Percentiles rank a stretch among this genome's conserved stretches.
phyloP scores from a whole-genome alignment of 1,139 yeast genomes.

The Pichia sp. region DNA sequence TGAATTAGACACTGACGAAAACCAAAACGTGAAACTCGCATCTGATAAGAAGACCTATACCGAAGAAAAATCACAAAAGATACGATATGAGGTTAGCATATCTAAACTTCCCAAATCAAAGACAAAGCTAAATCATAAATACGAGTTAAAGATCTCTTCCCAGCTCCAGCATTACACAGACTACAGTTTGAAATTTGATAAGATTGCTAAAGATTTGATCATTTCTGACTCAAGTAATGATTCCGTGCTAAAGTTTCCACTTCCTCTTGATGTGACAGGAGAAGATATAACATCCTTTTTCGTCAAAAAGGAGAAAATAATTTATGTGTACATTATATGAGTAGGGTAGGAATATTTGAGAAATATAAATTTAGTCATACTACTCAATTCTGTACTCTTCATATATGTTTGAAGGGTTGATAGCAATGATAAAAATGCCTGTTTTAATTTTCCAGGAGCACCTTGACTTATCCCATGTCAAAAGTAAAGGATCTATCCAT shows the following conservation, averaged over 20 bases:
- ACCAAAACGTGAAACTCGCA: background rate
- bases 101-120: slow-evolving; percentile 3
- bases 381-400: background rate
- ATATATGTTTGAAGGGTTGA: background rate
- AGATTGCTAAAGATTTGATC: slow-evolving; percentile 8
- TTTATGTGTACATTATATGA: slow-evolving; percentile 15
- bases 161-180: slow-evolving; percentile 1
- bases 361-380: background rate
- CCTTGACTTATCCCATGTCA: background rate
- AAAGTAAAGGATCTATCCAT: background rate
- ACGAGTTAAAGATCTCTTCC: slow-evolving; percentile 10
- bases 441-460: background rate
- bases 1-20: background rate
- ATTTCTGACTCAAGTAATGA: slow-evolving; percentile 2
- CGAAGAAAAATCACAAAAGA: background rate
- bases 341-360: background rate
- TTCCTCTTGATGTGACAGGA: slow-evolving; percentile 12
- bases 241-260: slow-evolving; percentile 8
- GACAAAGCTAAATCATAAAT: slow-evolving; percentile 7
- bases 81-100: slow-evolving; percentile 5
- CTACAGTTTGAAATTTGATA: slow-evolving; percentile 9
- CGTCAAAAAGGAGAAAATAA: slow-evolving; percentile 4
- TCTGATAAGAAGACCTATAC: background rate
- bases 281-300: slow-evolving; percentile 9
- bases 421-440: background rate